Evolutionary conservation across 179 eudicot species (phyloP), one percentile per base, ranked within the genome.

Genomic region (Drosera spatulata): DNA sequence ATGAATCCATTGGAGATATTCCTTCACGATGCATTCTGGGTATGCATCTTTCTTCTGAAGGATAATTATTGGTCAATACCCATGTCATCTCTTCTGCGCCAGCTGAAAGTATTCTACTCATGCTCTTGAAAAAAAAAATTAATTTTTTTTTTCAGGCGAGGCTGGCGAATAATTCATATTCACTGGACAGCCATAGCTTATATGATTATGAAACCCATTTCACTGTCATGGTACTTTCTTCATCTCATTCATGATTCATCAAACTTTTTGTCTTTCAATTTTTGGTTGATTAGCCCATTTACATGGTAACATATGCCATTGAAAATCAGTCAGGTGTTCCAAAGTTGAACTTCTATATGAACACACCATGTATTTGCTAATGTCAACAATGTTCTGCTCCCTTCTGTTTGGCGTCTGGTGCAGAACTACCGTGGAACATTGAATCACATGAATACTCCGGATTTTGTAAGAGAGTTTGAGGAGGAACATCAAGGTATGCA

Each of bases 191-290:
- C 60, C 75, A 72, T 62, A 94, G 97, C 72, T 73, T 94, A 44
- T 85, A 69, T 22, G 96, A 90, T 66, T 94, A 94, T 53, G 99
- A 94, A 78, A 94, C 97, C 55, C 99, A 94, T 80, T 90, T 94
- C 77, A 90, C 99, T 46, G 99, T 94, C 39, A 94, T 94, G 99
- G 99, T 94, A 61, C 22, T 5, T 2, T n/a, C n/a, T 39, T 42
- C 3, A 22, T 22, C 33, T 22, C n/a, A 5, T 5, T 2, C 52
- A 50, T 50, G 22, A 33, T 41, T 40, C n/a, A 38, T 58, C 14
- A 9, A 46, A 9, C 33, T 39, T 48, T 5, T 50, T 2, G 7
- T 8, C 39, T 3, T 6, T 22, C 5, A 46, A 7, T 46, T 46
- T 46, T 11, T 46, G 50, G 50, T 11, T 46, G 50, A 11, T 46